Percentiles rank a stretch among this genome's conserved stretches.
Evolutionary conservation across 345 rosid species (phyloP).

Genomic region (Arabidopsis suecica): DNA sequence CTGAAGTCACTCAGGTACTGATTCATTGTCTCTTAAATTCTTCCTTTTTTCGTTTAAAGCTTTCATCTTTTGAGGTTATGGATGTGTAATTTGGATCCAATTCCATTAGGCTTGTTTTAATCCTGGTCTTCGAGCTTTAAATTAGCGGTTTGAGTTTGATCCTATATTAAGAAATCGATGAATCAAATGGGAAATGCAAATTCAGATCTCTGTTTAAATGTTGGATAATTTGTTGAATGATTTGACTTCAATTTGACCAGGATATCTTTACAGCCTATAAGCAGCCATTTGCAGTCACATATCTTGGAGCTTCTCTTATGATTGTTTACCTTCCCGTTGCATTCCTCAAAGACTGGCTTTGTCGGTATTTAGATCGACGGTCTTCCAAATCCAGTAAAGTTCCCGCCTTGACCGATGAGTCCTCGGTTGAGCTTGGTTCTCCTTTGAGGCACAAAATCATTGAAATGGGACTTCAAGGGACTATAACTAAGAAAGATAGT

Average conservation of each 20-base stretch:
- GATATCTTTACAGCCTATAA: constrained; percentile 89
- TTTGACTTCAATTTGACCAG: constrained; percentile 51
- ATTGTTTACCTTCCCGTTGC: constrained; percentile 96
- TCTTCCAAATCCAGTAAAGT: constrained; percentile 61
- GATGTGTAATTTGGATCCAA: constrained; percentile 27
- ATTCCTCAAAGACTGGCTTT: constrained; percentile 84
- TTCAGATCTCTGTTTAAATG: constrained; percentile 38
- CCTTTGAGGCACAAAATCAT: constrained; percentile 62
- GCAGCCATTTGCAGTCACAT: constrained; percentile 98
- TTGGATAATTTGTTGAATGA: background rate
- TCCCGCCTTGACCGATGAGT: constrained; percentile 50
- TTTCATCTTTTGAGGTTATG: background rate
- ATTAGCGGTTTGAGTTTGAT: background rate
- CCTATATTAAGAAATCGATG: constrained; percentile 3
- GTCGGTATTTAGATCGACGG: constrained; percentile 52
- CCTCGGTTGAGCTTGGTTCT: constrained; percentile 60
- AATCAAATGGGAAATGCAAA: background rate
- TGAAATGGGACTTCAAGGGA: constrained; percentile 82
- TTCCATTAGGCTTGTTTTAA: background rate
- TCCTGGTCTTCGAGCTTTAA: background rate
- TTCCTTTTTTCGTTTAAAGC: background rate
- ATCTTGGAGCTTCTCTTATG: constrained; percentile 98
- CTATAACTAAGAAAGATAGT: constrained; percentile 76
- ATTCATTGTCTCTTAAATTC: background rate
- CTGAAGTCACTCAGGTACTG: constrained; percentile 85